Percentiles rank a stretch among this genome's conserved stretches.
phyloP scores from a whole-genome alignment of 805 yeast species.

The Metschnikowia reukaufii region DNA sequence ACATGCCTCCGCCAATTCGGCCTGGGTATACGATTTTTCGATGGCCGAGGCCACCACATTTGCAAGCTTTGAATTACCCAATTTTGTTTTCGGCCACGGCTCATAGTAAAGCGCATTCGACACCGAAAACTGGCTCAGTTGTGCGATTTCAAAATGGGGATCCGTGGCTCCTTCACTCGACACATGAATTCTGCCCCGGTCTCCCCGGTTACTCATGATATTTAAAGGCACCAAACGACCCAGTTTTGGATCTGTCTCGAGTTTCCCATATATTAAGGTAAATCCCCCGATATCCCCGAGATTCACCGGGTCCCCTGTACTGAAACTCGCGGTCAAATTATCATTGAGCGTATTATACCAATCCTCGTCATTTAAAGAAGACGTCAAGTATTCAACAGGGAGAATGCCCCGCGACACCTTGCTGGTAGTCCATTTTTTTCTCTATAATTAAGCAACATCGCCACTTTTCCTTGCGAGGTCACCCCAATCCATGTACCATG shows the following conservation, averaged over 20 bases:
- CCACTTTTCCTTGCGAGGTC: slow-evolving; percentile 54
- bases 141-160: slow-evolving; percentile 20
- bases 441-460: slow-evolving; percentile 74
- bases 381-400: slow-evolving; percentile 46
- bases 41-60: slow-evolving; percentile 23
- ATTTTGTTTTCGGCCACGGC: slow-evolving; percentile 73
- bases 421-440: slow-evolving; percentile 40
- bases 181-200: slow-evolving; percentile 33
- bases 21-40: slow-evolving; percentile 26
- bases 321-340: slow-evolving; percentile 23
- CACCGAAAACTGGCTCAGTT: slow-evolving; percentile 50
- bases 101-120: slow-evolving; percentile 66
- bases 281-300: slow-evolving; percentile 57
- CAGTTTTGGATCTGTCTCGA: slow-evolving; percentile 26
- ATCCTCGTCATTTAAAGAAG: slow-evolving; percentile 31
- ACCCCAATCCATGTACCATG: slow-evolving; percentile 95
- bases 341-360: slow-evolving; percentile 44
- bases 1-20: slow-evolving; percentile 48
- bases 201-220: slow-evolving; percentile 53
- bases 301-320: slow-evolving; percentile 12
- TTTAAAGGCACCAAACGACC: slow-evolving; percentile 36
- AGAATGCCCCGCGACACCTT: slow-evolving; percentile 54
- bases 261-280: slow-evolving; percentile 55
- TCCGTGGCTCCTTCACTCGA: slow-evolving; percentile 10
- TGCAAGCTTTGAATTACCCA: slow-evolving; percentile 43